phyloP scores from a whole-genome alignment of 495 filamentous ascomycete genomes.

The Jackrogersella minutella region DNA sequence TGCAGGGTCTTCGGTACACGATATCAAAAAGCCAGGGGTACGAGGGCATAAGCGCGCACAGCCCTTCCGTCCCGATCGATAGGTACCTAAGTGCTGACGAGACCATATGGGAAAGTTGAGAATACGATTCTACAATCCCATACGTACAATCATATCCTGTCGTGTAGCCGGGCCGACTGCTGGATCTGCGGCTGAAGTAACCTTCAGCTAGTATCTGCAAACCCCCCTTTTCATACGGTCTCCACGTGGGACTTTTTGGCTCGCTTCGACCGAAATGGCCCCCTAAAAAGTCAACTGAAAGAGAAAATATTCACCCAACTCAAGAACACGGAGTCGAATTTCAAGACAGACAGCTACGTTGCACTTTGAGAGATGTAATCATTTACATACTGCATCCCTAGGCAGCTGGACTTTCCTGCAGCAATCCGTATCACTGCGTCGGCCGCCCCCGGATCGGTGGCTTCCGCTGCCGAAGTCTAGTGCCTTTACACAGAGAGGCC shows the following conservation, averaged over 20 bases:
- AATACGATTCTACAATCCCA: slow-evolving; percentile 35
- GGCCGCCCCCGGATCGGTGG: slow-evolving; percentile 17
- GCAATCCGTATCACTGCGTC: neutral
- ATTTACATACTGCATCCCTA: neutral
- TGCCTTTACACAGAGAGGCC: neutral
- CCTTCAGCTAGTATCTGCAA: slow-evolving; percentile 18
- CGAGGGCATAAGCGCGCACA: slow-evolving; percentile 16
- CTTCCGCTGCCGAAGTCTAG: slow-evolving; percentile 10
- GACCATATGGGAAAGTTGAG: slow-evolving; percentile 28
- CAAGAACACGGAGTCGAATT: slow-evolving; percentile 26
- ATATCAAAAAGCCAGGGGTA: slow-evolving; percentile 6
- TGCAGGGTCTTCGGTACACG: slow-evolving; percentile 16
- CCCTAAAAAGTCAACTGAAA: neutral
- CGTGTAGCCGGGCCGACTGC: slow-evolving; percentile 10
- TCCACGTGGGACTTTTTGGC: slow-evolving; percentile 30
- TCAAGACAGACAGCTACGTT: slow-evolving; percentile 34
- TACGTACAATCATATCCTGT: slow-evolving; percentile 17
- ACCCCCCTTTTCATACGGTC: slow-evolving; percentile 1
- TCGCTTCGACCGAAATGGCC: slow-evolving; percentile 25
- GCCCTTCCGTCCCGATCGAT: slow-evolving; percentile 16
- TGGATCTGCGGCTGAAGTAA: slow-evolving; percentile 26
- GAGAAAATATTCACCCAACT: neutral
- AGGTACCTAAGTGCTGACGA: slow-evolving; percentile 38
- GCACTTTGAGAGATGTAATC: neutral
- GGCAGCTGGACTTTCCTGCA: neutral